Percentiles rank a stretch among this genome's conserved stretches.
Conservation (phyloP, 441 rosid genomes). For the Rhodomyrtus psidioides region DNA sequence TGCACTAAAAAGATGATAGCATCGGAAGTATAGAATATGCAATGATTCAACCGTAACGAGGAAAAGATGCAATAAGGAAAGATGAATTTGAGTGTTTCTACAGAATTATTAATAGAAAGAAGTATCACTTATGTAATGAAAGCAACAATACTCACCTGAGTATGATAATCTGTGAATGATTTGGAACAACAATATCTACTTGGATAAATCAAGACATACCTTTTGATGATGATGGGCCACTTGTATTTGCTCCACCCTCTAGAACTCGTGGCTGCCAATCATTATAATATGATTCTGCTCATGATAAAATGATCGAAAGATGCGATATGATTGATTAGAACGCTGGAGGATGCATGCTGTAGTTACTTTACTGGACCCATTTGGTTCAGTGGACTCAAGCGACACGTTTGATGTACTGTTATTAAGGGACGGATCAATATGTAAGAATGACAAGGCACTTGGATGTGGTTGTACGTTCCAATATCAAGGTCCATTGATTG, state of each 20-base stretch:
- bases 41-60: too few relatives aligned
- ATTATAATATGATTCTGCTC: too few relatives aligned
- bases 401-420: not conserved
- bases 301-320: too few relatives aligned
- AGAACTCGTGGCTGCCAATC: not conserved
- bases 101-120: not conserved
- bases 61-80: not conserved
- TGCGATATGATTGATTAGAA: not conserved
- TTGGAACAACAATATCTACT: not conserved
- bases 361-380: not conserved
- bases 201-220: too few relatives aligned
- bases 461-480: not conserved
- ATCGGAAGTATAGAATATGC: too few relatives aligned
- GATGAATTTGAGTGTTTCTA: not conserved
- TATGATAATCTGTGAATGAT: not conserved
- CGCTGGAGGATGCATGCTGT: rapidly evolving
- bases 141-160: not conserved
- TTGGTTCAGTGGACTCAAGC: not conserved
- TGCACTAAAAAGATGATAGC: too few relatives aligned
- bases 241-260: not conserved
- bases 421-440: not conserved
- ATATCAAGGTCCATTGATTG: not conserved
- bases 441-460: not conserved
- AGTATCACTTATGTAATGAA: not conserved
- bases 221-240: not conserved